Evolutionary conservation across 2,329 filamentous ascomycete species (phyloP), one percentile per base, ranked within the genome.

Genomic region (Colletotrichum sp.): DNA sequence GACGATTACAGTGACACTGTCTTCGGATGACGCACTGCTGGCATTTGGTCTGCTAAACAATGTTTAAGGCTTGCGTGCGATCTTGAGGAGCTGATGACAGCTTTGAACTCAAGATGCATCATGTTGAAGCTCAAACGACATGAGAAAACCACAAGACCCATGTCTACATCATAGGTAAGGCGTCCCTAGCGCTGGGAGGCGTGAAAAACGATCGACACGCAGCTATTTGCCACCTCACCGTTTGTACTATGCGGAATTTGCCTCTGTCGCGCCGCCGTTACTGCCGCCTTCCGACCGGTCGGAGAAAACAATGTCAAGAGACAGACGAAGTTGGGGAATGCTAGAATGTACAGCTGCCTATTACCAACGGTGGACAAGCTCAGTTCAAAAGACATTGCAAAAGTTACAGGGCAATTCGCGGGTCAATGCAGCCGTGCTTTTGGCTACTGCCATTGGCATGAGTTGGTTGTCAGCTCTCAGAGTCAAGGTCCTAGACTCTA

Each of bases 161-260:
- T 43, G 15, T 26, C 55, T 58, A 64, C 73, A 75, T 75, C 70
- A 68, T 73, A 65, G 73, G 43, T 52, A 52, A 52, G 43, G 43
- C 43, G 18, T 52, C 43, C 43, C 43, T 52, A 21, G 43, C 43
- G 30, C 32, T 21, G 8, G 36, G 21, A 18, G 30, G 48, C 30
- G 30, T 38, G 28, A 21, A 18, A 30, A 52, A 21, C 21, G 70
- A 73, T 75, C 73, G 64, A 61, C 70, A 69, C 58, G 21, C 70
- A 48, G 70, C 21, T 15, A 65, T 74, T 74, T 74, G 74, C 70
- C 70, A 76, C 74, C 30, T 26, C 21, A 28, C 28, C 34, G 64
- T 69, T 63, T 68, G 64, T 67, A 21, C 58, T 66, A 21, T 69
- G 32, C 26, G 30, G 28, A 18, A 63, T 36, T 21, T 32, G n/a